phyloP scores from a whole-genome alignment of 495 filamentous ascomycete species.

The Penicillium herquei region DNA sequence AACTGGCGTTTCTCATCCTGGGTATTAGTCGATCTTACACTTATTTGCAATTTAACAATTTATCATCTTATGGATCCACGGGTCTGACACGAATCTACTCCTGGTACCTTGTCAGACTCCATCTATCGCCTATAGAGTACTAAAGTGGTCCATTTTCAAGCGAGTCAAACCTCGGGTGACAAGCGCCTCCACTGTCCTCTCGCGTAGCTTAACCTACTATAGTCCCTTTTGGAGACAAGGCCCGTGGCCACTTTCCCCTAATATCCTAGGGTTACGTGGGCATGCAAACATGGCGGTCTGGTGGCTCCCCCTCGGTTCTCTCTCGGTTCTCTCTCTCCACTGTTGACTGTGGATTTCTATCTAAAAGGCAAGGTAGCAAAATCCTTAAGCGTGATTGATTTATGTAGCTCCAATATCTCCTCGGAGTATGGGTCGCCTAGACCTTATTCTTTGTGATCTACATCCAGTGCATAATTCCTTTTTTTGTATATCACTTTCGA shows the following conservation, averaged over 20 bases:
- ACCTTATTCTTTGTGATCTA: background rate
- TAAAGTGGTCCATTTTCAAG: background rate
- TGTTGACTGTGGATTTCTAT: slow-evolving; percentile 12
- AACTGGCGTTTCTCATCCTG: no score
- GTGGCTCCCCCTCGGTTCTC: slow-evolving; percentile 6
- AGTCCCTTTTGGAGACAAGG: slow-evolving; percentile 6
- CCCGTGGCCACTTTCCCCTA: slow-evolving; percentile 11
- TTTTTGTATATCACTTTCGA: background rate
- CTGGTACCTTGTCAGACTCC: no score
- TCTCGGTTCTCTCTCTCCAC: background rate
- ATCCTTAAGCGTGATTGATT: background rate
- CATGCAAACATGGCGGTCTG: slow-evolving; percentile 12
- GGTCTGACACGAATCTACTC: no score
- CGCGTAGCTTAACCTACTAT: slow-evolving; percentile 23
- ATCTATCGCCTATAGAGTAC: no score
- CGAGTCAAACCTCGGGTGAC: background rate
- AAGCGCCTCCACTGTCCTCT: slow-evolving; percentile 11
- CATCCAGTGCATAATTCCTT: background rate
- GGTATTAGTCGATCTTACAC: no score
- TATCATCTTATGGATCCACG: no score
- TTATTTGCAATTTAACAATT: no score
- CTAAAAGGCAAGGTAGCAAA: background rate
- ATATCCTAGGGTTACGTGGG: slow-evolving; percentile 11
- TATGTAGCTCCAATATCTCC: background rate
- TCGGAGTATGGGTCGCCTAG: slow-evolving; percentile 3